A percentile compares a stretch with the other conserved stretches of the same genome.
Conservation (phyloP, 257 asterid species). For the Solanum arcanum region DNA sequence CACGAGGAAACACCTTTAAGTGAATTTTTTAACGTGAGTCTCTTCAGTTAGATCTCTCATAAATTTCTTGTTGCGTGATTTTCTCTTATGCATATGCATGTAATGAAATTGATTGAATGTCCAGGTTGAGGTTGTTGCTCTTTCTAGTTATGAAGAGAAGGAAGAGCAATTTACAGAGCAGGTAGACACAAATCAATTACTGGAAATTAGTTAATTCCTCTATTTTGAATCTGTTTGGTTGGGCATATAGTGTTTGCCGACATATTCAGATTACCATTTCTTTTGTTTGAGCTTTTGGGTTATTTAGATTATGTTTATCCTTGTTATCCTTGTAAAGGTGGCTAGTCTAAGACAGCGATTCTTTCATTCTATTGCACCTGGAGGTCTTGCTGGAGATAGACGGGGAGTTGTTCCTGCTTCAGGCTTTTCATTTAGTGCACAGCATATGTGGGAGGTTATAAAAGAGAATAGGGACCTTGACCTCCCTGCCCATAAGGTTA, state of each 20-base stretch:
- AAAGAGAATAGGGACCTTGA: constrained; percentile 92
- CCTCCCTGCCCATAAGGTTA: constrained; percentile 87
- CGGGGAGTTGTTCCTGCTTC: constrained; percentile 93
- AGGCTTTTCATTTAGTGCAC: constrained; percentile 78
- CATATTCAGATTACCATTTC: not conserved
- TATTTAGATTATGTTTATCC: not conserved
- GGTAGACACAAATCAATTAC: constrained; percentile 29
- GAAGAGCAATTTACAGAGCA: constrained; percentile 76
- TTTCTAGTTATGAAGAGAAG: constrained; percentile 74
- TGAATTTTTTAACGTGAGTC: constrained; percentile 45
- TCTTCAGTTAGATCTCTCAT: not conserved
- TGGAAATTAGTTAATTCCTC: not conserved
- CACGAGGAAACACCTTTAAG: constrained; percentile 82
- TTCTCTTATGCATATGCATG: not conserved
- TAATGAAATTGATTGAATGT: constrained; percentile 1
- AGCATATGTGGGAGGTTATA: constrained; percentile 80
- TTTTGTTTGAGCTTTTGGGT: not conserved
- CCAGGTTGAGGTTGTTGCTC: constrained; percentile 80
- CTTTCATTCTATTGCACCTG: constrained; percentile 77
- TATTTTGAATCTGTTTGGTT: not conserved
- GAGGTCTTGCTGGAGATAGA: constrained; percentile 95
- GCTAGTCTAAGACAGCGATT: constrained; percentile 62
- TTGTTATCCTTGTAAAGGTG: constrained; percentile 41
- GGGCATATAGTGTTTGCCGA: not conserved
- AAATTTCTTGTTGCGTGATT: not conserved